Base-by-base conservation (phyloP, 1,284 basidiomycete species). In the Ceratobasidium sp. region DNA sequence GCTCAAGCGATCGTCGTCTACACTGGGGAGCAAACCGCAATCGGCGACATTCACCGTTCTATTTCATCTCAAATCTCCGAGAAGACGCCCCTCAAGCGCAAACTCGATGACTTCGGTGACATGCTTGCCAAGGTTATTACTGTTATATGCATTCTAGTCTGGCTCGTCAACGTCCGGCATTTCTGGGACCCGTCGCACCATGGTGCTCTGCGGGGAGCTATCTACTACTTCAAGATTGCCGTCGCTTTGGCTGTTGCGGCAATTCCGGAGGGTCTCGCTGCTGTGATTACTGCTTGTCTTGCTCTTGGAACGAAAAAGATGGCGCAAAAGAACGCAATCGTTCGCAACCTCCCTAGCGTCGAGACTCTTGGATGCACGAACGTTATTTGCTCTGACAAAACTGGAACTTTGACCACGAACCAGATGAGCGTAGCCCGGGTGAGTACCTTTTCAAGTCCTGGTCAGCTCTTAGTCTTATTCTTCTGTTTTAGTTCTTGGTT, bases 201-300 rank as follows among this genome's bases (percentile, higher is more conserved):
- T 77, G 93, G 95, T 72, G 89, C 84, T 73, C 84, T 98, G 78
- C 95, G 95, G 81, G 96, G 96, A 49, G 96, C 96, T 0, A 88
- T 98, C 75, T 98, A 98, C 82, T 98, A 98, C 82, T 94, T 98
- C 87, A 98, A 98, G 84, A 98, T 98, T 78, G 96, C 96, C 43
- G 96, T 98, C 55, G 95, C 96, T 2, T 85, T 98, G 44, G 96
- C 96, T 18, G 96, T 98, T 54, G 96, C 96, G 73, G 96, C 96
- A 58, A 98, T 98, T 78, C 96, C 96, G 0, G 96, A 98, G 81
- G 96, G 96, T 75, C 85, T 98, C 14, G 95, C 96, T 41, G 95
- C 95, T 58, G 96, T 98, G 75, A 97, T 98, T 78, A 98, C 96
- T 7, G 95, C 94, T n/a, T 97, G 95, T 81, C 84, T 98, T 54